Base-by-base conservation (phyloP, 257 asterid genomes). In the Paraleonurus japonicus region DNA sequence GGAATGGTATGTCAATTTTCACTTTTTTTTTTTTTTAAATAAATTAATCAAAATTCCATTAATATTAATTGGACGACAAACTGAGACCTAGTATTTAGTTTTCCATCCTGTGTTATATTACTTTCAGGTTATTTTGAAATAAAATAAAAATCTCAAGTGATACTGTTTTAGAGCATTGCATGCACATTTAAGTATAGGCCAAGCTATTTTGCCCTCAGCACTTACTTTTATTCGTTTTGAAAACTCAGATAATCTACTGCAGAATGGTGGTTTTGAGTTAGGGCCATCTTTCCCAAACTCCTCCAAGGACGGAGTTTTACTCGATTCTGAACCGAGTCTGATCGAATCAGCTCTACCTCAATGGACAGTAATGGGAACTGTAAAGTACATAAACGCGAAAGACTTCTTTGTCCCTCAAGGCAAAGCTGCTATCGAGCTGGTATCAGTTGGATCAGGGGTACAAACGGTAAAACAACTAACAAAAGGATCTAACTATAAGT, bases 191-290 rank as follows among this genome's bases (percentile, higher is more conserved):
- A n/a, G n/a, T n/a, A 8, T 8, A 13, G 19, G 7, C 51, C 16
- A 45, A 3, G 17, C 6, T 45, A 15, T 0, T 45, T 3, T n/a
- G n/a, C n/a, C n/a, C n/a, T n/a, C n/a, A n/a, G n/a, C 43, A 37
- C 50, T 72, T 12, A 59, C 27, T 66, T 35, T 17, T 0, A 0
- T 39, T 26, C 4, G 37, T 10, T 67, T 35, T 69, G 58, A 22
- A 51, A 58, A 11, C 27, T 43, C 76, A 82, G 91, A 20, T 63
- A 85, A 81, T 67, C 79, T 83, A 13, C 83, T 89, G 37, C 65
- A 57, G 2, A 87, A 85, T 45, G 96, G 93, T 54, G 96, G 90
- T 39, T 89, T 86, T 13, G 92, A 86, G 72, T 22, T 37, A 15
- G 93, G 90, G 30, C 92, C 95, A 2, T 77, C 81, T 13, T 84